Evolutionary conservation across 1,284 basidiomycete species (phyloP).

Genomic region (Pholiota adiposa): DNA sequence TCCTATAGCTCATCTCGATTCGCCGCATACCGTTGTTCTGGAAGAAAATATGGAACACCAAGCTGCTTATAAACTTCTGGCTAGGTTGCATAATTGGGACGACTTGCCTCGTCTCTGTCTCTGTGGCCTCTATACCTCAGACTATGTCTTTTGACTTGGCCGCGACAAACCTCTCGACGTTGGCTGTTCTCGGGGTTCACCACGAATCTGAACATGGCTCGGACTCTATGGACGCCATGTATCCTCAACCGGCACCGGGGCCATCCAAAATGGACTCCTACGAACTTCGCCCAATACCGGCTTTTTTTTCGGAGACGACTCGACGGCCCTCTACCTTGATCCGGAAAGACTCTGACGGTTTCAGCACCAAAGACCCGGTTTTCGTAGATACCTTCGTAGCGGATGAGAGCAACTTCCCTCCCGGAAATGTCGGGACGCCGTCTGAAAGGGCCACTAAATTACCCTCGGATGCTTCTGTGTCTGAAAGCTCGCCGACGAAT

Average conservation of each 20-base stretch:
- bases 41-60: background rate
- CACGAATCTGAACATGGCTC: background rate
- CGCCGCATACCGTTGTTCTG: background rate
- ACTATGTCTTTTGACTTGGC: background rate
- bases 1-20: background rate
- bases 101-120: background rate
- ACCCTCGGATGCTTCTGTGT: conserved; percentile 1
- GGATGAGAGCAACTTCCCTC: background rate
- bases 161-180: background rate
- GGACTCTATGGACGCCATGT: background rate
- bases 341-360: background rate
- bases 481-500: background rate
- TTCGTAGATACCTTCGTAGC: background rate
- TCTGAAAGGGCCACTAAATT: background rate
- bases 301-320: conserved; percentile 14
- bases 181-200: background rate
- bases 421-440: background rate
- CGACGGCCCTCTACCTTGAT: conserved; percentile 11
- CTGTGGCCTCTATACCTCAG: background rate
- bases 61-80: background rate
- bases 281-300: conserved; percentile 3
- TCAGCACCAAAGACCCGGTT: background rate
- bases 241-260: background rate
- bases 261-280: background rate
- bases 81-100: background rate